phyloP scores from a whole-genome alignment of 163 green algal species.

The Volvox carteri region DNA sequence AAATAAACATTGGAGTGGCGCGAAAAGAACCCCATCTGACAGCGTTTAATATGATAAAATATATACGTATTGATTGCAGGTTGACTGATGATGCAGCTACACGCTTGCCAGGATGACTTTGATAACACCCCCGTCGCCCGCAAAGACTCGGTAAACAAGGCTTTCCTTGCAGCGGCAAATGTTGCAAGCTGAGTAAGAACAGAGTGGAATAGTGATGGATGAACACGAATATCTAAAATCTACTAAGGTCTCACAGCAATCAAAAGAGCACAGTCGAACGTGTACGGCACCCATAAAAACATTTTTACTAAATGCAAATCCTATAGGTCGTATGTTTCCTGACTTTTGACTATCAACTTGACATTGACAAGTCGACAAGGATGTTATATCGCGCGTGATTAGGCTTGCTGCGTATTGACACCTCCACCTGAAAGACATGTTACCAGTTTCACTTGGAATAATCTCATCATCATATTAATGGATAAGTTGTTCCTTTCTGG shows the following conservation, averaged over 20 bases:
- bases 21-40: constrained; percentile 61
- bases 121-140: too few relatives aligned
- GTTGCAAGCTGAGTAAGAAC: too few relatives aligned
- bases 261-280: too few relatives aligned
- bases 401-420: background rate
- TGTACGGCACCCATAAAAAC: too few relatives aligned
- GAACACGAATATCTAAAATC: too few relatives aligned
- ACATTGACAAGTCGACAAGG: background rate
- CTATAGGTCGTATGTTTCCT: too few relatives aligned
- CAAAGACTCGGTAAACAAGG: too few relatives aligned
- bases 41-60: background rate
- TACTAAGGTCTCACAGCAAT: too few relatives aligned
- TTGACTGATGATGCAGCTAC: background rate
- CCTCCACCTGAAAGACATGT: background rate
- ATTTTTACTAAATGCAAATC: too few relatives aligned
- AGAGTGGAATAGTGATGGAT: too few relatives aligned
- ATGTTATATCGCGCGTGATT: background rate
- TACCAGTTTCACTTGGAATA: background rate
- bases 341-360: background rate
- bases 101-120: background rate
- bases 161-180: too few relatives aligned
- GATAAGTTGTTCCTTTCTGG: constrained; percentile 36
- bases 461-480: constrained; percentile 7
- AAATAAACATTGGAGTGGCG: constrained; percentile 81
- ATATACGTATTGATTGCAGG: background rate